Evolutionary conservation across 495 filamentous ascomycete species (phyloP).

Genomic region (Collariella sp.): DNA sequence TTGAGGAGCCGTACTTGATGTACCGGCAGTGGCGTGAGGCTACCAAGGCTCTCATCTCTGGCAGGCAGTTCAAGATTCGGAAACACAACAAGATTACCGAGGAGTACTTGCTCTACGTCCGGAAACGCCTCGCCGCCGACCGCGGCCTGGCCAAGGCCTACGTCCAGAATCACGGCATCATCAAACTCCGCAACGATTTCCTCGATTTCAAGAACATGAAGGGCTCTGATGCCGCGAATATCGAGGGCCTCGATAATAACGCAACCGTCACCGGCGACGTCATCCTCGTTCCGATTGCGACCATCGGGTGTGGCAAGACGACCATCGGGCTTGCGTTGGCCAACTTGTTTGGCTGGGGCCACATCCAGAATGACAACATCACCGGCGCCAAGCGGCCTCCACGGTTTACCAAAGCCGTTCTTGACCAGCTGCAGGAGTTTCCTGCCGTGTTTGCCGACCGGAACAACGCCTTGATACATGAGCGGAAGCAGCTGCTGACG

Average conservation of each 20-base stretch:
- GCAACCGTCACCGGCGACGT: conserved; percentile 52
- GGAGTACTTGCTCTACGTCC: conserved; percentile 77
- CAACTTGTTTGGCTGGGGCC: conserved; percentile 85
- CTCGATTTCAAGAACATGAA: conserved; percentile 70
- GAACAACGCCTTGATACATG: conserved; percentile 85
- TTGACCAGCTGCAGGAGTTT: conserved; percentile 46
- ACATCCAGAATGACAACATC: conserved; percentile 96
- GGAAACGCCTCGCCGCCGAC: conserved; percentile 58
- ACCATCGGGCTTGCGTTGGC: conserved; percentile 76
- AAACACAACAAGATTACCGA: conserved; percentile 89
- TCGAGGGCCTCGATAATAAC: conserved; percentile 27
- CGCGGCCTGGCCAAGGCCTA: conserved; percentile 57
- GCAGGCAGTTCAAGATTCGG: conserved; percentile 62
- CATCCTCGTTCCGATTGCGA: conserved; percentile 78
- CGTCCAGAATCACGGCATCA: conserved; percentile 90
- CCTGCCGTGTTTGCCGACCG: conserved; percentile 83
- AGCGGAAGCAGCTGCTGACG: conserved; percentile 76
- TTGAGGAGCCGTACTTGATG: conserved; percentile 97
- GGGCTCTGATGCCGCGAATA: conserved; percentile 58
- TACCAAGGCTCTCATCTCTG: conserved; percentile 79
- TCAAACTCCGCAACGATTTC: conserved; percentile 79
- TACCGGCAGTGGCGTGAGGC: conserved; percentile 97
- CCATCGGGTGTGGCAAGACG: conserved; percentile 93
- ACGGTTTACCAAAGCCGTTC: conserved; percentile 60
- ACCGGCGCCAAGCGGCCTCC: conserved; percentile 63